These are phyloP conservation scores for Nelumbo lutea DNA, from an alignment of 164 flowering plant species.

Conservation along the genomic window DNA sequence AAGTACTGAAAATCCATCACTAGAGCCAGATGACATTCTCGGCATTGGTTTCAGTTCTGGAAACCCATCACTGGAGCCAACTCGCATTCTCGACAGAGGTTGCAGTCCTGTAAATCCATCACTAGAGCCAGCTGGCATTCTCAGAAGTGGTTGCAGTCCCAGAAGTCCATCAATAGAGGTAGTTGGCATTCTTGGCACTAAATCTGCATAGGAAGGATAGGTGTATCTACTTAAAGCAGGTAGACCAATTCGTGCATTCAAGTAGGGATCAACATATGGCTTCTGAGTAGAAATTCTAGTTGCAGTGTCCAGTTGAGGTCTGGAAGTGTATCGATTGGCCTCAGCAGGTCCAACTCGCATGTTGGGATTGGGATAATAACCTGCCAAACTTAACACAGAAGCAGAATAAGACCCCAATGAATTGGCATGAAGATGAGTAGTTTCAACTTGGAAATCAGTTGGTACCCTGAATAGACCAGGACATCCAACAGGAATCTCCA, in stretches of 20 bases:
- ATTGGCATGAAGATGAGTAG: not conserved
- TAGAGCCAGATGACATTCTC: too few species aligned
- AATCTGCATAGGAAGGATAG: slow-evolving; percentile 8
- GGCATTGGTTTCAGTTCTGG: too few species aligned
- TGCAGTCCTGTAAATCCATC: too few species aligned
- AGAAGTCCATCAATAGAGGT: not conserved
- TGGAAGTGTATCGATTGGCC: slow-evolving; percentile 6
- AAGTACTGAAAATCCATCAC: too few species aligned
- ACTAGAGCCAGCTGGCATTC: too few species aligned
- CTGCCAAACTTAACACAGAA: slow-evolving; percentile 7
- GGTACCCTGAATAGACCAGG: slow-evolving; percentile 25
- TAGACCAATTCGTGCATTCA: slow-evolving; percentile 7
- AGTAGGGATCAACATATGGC: slow-evolving; percentile 13
- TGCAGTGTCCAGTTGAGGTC: slow-evolving; percentile 12
- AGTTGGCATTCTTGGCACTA: slow-evolving; percentile 10
- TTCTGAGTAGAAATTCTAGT: slow-evolving; percentile 17
- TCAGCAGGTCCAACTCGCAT: slow-evolving; percentile 6
- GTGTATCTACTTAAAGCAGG: slow-evolving; percentile 12
- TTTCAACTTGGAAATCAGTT: slow-evolving; percentile 5
- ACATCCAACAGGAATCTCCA: slow-evolving; percentile 20
- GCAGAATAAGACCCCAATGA: slow-evolving; percentile 12
- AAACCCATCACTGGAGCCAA: too few species aligned
- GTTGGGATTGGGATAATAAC: slow-evolving; percentile 5
- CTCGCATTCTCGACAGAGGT: too few species aligned
- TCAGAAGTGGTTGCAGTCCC: too few species aligned